phyloP scores from a whole-genome alignment of 176 grass and related monocot genomes.

The Oryza nivara region DNA sequence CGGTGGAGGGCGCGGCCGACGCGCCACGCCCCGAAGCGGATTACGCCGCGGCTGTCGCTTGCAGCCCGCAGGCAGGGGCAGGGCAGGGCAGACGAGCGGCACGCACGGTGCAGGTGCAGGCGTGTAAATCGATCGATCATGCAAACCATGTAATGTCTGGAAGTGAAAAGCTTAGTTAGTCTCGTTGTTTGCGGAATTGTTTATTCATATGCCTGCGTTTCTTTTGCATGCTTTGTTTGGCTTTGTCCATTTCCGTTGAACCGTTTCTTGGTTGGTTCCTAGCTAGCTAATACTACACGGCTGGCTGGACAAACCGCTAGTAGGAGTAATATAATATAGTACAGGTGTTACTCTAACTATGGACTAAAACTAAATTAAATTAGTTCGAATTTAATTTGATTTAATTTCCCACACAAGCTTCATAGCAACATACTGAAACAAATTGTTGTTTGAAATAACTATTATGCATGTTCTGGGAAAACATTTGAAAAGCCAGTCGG shows the following conservation, averaged over 20 bases:
- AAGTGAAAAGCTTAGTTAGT: conserved; percentile 6
- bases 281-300: neutral
- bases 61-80: too few species aligned
- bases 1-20: conserved; percentile 35
- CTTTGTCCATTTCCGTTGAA: conserved; percentile 52
- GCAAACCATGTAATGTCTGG: conserved; percentile 40
- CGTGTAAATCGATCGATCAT: neutral
- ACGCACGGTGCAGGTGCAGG: neutral
- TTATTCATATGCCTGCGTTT: neutral
- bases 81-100: neutral
- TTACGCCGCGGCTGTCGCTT: neutral
- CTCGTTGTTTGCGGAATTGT: neutral
- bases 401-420: too few species aligned
- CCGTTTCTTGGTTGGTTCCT: conserved; percentile 51
- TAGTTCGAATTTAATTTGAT: too few species aligned
- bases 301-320: too few species aligned
- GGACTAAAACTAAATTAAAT: too few species aligned
- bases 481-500: too few species aligned
- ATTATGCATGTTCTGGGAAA: too few species aligned
- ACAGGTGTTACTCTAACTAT: too few species aligned
- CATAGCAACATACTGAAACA: too few species aligned
- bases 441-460: too few species aligned
- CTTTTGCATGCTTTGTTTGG: conserved; percentile 16
- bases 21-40: conserved; percentile 41
- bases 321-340: too few species aligned